Percentiles rank a stretch among this genome's conserved stretches.
Evolutionary conservation across 345 rosid genomes (phyloP).

Genomic region (Combretum micranthum): DNA sequence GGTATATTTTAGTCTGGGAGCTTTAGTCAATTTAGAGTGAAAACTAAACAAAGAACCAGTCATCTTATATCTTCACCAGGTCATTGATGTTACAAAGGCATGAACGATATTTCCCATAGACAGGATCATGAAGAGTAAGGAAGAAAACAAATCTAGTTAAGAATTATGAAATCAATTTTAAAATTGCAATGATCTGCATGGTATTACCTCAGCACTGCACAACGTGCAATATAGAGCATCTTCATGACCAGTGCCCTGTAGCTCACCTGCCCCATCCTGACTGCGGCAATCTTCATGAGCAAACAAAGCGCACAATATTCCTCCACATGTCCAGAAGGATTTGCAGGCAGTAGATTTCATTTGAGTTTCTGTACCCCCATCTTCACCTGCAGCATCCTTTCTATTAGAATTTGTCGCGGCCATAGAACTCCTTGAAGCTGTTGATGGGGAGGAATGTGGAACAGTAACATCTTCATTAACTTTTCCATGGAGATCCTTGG

Average conservation of each 20-base stretch:
- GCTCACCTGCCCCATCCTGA: conserved; percentile 42
- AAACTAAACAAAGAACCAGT: too few relatives aligned
- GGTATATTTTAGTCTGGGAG: too few relatives aligned
- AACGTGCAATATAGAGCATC: conserved; percentile 92
- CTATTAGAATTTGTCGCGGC: conserved; percentile 57
- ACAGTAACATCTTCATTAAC: conserved; percentile 55
- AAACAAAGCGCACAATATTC: conserved; percentile 68
- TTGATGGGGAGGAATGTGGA: conserved; percentile 61
- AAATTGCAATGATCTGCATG: neutral
- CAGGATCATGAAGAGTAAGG: neutral
- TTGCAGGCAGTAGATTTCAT: conserved; percentile 19
- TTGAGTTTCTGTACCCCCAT: conserved; percentile 25
- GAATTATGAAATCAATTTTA: neutral
- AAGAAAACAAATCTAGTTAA: neutral
- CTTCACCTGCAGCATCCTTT: conserved; percentile 57
- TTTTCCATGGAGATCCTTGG: conserved; percentile 33
- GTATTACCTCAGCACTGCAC: conserved; percentile 90
- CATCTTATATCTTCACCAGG: too few relatives aligned
- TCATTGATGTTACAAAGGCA: too few relatives aligned
- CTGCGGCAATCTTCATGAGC: conserved; percentile 86
- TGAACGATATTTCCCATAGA: too few relatives aligned
- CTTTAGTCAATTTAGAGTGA: too few relatives aligned
- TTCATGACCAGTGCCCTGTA: conserved; percentile 40
- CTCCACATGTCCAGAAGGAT: conserved; percentile 37
- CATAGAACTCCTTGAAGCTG: conserved; percentile 67